These are phyloP conservation scores for Eremochloa ophiuroides DNA, from an alignment of 176 grass and related monocot genomes.

Conservation along the genomic window DNA sequence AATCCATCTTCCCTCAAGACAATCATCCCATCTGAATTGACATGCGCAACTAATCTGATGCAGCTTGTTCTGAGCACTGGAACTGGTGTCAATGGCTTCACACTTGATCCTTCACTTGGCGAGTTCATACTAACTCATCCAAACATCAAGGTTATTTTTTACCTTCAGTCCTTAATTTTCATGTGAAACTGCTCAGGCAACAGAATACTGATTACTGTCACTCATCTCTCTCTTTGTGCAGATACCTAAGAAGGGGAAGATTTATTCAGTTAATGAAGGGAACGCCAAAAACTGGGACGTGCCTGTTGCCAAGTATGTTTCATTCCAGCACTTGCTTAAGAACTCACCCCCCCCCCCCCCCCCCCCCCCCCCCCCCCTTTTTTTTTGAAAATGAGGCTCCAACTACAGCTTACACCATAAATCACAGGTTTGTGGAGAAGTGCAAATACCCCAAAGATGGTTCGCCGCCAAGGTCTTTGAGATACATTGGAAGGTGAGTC, in stretches of 20 bases:
- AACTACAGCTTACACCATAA: constrained; percentile 1
- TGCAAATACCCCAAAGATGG: constrained; percentile 88
- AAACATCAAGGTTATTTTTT: constrained; percentile 64
- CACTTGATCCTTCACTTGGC: constrained; percentile 93
- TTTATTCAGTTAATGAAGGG: constrained; percentile 97
- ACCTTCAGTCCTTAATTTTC: background rate
- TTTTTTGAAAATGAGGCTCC: background rate
- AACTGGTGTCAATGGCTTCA: constrained; percentile 88
- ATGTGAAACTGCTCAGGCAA: background rate
- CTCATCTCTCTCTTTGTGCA: constrained; percentile 24
- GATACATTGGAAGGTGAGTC: constrained; percentile 90
- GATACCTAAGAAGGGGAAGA: constrained; percentile 89
- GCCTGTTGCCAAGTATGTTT: constrained; percentile 70
- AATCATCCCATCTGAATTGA: background rate
- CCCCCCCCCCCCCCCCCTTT: no score
- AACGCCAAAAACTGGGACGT: constrained; percentile 94
- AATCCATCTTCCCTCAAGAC: background rate
- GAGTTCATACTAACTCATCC: constrained; percentile 98
- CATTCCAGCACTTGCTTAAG: background rate
- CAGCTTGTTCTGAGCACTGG: constrained; percentile 94
- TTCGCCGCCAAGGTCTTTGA: constrained; percentile 77
- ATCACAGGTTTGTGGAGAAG: constrained; percentile 76
- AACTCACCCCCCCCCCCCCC: no score
- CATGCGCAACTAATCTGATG: background rate
- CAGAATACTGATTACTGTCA: background rate